phyloP scores from a whole-genome alignment of 768 basidiomycete species.

The Rhodosporidiobolus sp. region DNA sequence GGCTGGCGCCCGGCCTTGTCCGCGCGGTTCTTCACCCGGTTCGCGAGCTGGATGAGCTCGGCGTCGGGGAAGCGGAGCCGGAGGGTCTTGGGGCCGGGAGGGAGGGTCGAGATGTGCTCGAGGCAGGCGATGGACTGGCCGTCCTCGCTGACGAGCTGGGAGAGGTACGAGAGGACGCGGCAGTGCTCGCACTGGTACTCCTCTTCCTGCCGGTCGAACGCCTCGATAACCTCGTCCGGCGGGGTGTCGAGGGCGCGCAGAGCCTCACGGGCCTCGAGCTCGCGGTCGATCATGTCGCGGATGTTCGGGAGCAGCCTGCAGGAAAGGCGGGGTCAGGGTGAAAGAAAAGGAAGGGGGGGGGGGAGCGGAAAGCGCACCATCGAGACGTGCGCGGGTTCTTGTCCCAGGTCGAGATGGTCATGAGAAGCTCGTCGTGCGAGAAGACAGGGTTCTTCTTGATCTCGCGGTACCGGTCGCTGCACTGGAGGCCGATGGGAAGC shows the following conservation, averaged over 20 bases:
- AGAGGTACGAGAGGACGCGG: slow-evolving; percentile 92
- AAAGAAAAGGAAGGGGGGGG: not conserved
- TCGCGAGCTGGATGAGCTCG: slow-evolving; percentile 33
- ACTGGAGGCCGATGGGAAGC: slow-evolving; percentile 80
- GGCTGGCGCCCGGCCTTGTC: slow-evolving; percentile 30
- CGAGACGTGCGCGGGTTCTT: slow-evolving; percentile 85
- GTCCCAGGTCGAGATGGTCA: slow-evolving; percentile 96
- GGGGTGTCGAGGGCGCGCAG: slow-evolving; percentile 58
- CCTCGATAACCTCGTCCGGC: slow-evolving; percentile 68
- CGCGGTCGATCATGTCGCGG: slow-evolving; percentile 82
- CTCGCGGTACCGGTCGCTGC: slow-evolving; percentile 82
- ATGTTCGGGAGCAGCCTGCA: slow-evolving; percentile 77
- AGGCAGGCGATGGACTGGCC: slow-evolving; percentile 68
- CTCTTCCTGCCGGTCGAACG: slow-evolving; percentile 80
- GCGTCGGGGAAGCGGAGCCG: slow-evolving; percentile 41
- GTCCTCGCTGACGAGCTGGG: slow-evolving; percentile 70
- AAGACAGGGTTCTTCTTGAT: slow-evolving; percentile 93
- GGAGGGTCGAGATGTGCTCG: slow-evolving; percentile 75
- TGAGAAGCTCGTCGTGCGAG: slow-evolving; percentile 92
- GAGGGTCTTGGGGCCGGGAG: slow-evolving; percentile 54
- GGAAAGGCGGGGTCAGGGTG: not conserved
- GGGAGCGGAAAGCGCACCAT: slow-evolving; percentile 74
- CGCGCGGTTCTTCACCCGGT: slow-evolving; percentile 31
- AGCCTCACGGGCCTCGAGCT: slow-evolving; percentile 64
- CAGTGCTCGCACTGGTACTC: slow-evolving; percentile 92